These are phyloP conservation scores for Neurospora sublineolata DNA, from an alignment of 495 filamentous ascomycete species.

Conservation along the genomic window DNA sequence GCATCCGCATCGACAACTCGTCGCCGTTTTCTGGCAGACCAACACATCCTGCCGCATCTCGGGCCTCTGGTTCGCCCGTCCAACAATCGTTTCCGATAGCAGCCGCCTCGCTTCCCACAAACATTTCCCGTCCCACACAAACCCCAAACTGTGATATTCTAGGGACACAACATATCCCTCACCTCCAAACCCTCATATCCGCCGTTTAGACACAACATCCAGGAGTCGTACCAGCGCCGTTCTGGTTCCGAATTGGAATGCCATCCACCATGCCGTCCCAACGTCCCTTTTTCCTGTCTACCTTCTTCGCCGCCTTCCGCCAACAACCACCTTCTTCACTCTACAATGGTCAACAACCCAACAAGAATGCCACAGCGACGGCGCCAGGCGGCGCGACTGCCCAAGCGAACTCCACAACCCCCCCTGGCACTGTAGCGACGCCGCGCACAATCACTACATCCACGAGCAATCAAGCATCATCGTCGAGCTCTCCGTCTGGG, in stretches of 20 bases:
- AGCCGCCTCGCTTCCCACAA: background rate
- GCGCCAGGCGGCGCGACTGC: constrained; percentile 15
- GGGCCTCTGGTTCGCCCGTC: background rate
- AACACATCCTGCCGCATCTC: background rate
- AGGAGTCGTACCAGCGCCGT: background rate
- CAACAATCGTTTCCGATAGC: background rate
- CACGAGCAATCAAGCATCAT: constrained; percentile 19
- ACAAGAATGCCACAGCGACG: constrained; percentile 29
- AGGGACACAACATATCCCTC: background rate
- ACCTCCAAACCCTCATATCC: background rate
- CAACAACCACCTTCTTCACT: constrained; percentile 27
- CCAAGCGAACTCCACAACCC: background rate
- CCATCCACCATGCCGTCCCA: constrained; percentile 53
- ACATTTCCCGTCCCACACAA: background rate
- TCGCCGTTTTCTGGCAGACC: background rate
- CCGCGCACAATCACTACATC: constrained; percentile 18
- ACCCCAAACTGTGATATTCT: background rate
- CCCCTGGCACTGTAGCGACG: constrained; percentile 13
- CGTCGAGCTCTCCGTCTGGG: constrained; percentile 20
- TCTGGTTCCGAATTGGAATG: background rate
- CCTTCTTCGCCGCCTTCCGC: constrained; percentile 78
- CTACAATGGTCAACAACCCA: constrained; percentile 26
- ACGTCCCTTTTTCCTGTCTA: constrained; percentile 68
- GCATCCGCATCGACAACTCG: background rate
- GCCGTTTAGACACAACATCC: background rate